Conservation (phyloP, 495 filamentous ascomycete genomes). For the Amorphotheca resinae region DNA sequence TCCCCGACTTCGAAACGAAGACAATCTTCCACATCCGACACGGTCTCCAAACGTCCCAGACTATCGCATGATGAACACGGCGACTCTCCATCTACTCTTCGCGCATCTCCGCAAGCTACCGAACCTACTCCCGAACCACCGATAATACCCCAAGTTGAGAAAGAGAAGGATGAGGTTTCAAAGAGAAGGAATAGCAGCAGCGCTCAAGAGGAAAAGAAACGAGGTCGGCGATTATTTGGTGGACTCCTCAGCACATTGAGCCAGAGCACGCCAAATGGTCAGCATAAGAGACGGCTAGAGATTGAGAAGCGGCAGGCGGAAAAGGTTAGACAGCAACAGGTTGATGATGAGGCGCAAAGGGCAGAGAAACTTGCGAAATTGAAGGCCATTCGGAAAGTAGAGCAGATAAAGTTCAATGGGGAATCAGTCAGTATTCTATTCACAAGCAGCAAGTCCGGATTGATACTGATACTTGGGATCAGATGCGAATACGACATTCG, state of each 20-base stretch:
- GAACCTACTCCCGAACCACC: conserved; percentile 9
- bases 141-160: neutral
- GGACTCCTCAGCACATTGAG: conserved; percentile 78
- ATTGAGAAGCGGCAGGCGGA: conserved; percentile 85
- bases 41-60: conserved; percentile 44
- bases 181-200: conserved; percentile 34
- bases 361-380: conserved; percentile 49
- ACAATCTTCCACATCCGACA: conserved; percentile 42
- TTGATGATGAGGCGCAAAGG: conserved; percentile 52
- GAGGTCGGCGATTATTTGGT: conserved; percentile 83
- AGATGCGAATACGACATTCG: conserved; percentile 72
- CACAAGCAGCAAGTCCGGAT: neutral
- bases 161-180: neutral
- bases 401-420: conserved; percentile 69
- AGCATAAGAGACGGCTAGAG: conserved; percentile 68
- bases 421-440: conserved; percentile 51
- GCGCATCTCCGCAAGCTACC: conserved; percentile 16
- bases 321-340: conserved; percentile 62
- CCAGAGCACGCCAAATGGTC: conserved; percentile 52
- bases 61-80: conserved; percentile 21
- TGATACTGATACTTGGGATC: conserved; percentile 20
- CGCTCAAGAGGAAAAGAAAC: conserved; percentile 66
- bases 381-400: conserved; percentile 42
- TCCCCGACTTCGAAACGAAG: conserved; percentile 36
- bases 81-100: conserved; percentile 12